Evolutionary conservation across 2,329 filamentous ascomycete genomes (phyloP), one percentile per base, ranked within the genome.

Genomic region (Aspergillus eucalypticola): DNA sequence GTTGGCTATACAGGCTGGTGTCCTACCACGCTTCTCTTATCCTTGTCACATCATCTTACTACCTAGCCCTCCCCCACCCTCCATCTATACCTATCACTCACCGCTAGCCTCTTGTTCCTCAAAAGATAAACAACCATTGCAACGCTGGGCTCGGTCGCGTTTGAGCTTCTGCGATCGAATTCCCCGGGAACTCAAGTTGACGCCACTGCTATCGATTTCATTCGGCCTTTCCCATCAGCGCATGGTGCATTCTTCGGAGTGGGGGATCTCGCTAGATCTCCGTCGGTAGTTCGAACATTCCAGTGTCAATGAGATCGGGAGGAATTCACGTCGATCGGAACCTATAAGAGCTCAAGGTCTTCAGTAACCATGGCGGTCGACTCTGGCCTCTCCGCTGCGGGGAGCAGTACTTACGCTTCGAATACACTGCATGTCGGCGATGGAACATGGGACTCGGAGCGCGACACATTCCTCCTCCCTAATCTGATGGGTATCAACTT

Each of bases 401-500:
- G 86, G 66, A 85, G 82, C 75, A 86, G 84, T 71, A 83, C 81
- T 35, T 89, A 89, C 74, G 76, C 81, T 44, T 88, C 86, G 49
- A 79, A 83, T 72, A 86, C 84, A 44, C 79, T 89, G 75, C 81
- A 83, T 69, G 86, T 89, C 53, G 86, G 86, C 53, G 86, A 89
- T 75, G 86, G 86, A 42, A 89, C 86, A 64, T 89, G 86, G 86
- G 85, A 88, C 65, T 81, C 80, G 32, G 75, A 79, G 63, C 80
- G 85, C 63, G 86, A 89, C 67, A 85, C 82, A 10, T 89, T 89
- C 69, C 78, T 89, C 65, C 73, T 89, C 58, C 86, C 86, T 48
- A 88, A 88, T 67, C 71, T 89, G 57, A 82, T 86, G 73, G 86
- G 86, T 17, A 69, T 88, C 39, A 88, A 89, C 69, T 87, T 88